Conservation (phyloP, 192 early-diverging fungal genomes). For the Umbelopsis ramanniana region DNA sequence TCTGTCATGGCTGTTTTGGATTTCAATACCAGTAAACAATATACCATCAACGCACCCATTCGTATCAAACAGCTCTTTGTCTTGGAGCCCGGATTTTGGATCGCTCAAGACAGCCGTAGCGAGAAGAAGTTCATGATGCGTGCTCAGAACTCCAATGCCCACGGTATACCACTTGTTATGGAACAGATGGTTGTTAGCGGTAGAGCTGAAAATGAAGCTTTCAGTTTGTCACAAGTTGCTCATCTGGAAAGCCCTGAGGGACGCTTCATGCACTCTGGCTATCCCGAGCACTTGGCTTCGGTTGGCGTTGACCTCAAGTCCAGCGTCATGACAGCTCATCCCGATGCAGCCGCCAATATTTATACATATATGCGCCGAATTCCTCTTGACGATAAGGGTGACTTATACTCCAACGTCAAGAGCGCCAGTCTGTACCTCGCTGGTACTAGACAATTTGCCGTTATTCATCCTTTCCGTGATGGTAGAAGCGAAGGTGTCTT, state of each 20-base stretch:
- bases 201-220: conserved; percentile 6
- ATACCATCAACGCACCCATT: conserved; percentile 52
- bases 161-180: conserved; percentile 14
- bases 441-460: conserved; percentile 53
- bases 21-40: conserved; percentile 56
- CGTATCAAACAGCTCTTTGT: conserved; percentile 48
- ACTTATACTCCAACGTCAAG: conserved; percentile 51
- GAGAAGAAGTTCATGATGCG: conserved; percentile 44
- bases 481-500: conserved; percentile 58
- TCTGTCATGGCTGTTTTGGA: conserved; percentile 53
- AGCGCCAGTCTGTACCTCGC: conserved; percentile 48
- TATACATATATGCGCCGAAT: conserved; percentile 49
- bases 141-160: conserved; percentile 7
- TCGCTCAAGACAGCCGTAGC: conserved; percentile 48
- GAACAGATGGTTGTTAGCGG: conserved; percentile 18
- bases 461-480: conserved; percentile 45
- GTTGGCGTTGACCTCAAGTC: conserved; percentile 8
- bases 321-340: conserved; percentile 17
- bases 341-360: conserved; percentile 43
- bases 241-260: neutral
- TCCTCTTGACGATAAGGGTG: conserved; percentile 39
- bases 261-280: neutral
- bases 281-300: conserved; percentile 3
- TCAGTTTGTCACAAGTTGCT: neutral
- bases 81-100: conserved; percentile 50